These are phyloP conservation scores for Solanum gracilifrons DNA, from an alignment of 257 asterid species.

Conservation along the genomic window DNA sequence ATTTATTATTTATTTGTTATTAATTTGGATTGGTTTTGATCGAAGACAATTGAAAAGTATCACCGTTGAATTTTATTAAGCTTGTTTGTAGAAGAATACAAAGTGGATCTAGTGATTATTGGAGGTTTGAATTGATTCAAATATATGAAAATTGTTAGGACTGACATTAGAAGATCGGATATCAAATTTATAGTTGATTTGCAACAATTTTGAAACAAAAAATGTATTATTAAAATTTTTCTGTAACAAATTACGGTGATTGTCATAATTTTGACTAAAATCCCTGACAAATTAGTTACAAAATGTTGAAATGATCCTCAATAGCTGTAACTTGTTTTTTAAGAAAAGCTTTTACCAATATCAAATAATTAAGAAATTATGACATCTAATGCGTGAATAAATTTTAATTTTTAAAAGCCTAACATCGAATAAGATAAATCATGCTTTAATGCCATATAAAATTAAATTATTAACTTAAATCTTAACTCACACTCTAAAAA, in stretches of 20 bases:
- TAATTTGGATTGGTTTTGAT: neutral
- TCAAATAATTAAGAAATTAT: neutral
- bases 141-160: neutral
- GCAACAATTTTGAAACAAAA: neutral
- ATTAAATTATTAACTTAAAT: too few relatives aligned
- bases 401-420: too few relatives aligned
- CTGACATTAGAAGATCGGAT: neutral
- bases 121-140: neutral
- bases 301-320: neutral
- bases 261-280: neutral
- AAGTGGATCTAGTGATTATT: neutral
- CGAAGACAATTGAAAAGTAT: neutral
- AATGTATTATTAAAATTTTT: neutral
- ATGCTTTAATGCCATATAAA: too few relatives aligned
- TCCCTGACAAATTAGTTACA: neutral
- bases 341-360: neutral
- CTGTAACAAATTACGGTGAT: neutral
- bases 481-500: neutral
- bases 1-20: neutral
- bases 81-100: neutral
- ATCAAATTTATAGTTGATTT: neutral
- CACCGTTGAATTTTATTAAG: neutral
- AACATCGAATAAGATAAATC: too few relatives aligned
- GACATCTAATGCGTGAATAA: too few relatives aligned
- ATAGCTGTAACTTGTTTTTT: neutral